Base-by-base conservation (phyloP, 192 early-diverging fungal genomes). In the Rhizophagus clarus region DNA sequence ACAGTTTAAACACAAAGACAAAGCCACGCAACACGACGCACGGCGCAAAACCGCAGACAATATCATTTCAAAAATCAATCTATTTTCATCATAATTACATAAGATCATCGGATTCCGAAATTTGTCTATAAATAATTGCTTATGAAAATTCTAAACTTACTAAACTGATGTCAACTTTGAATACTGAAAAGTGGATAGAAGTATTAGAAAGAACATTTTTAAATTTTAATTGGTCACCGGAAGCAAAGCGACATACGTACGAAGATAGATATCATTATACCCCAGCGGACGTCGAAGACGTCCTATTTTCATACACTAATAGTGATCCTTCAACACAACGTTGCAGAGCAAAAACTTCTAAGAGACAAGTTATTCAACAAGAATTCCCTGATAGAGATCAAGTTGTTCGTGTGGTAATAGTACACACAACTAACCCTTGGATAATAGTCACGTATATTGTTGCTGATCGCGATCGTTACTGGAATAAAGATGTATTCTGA, bases 361-460 rank as follows among this genome's bases (percentile, higher is more conserved):
- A 63, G 20, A 17, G 61, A n/a, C 22, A 17, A 8, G 0, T 63
- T 15, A 63, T 63, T 63, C 61, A 63, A 24, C 61, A 63, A 24
- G 20, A 24, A 63, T 24, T 63, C 26, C 61, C 61, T 63, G n/a
- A n/a, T n/a, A 63, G 61, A 17, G 26, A 63, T 63, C 20, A n/a
- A 15, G 61, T 63, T 63, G 20, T 63, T 63, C 61, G 61, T 63
- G 61, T 63, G 61, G 61, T 63, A 17, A 24, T 63, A 63, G 61
- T 0, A 24, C 0, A 24, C 20, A 63, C 22, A 7, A 5, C 8
- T 3, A n/a, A 15, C 26, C 61, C 61, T 63, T 63, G 61, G 61
- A 63, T 24, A 24, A n/a, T 63, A 63, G 26, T 63, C 20, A 63
- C n/a, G 20, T 63, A 17, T 63, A 63, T 63, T 24, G 61, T 63